phyloP scores from a whole-genome alignment of 768 basidiomycete species.

The Clitopilus passeckerianus region DNA sequence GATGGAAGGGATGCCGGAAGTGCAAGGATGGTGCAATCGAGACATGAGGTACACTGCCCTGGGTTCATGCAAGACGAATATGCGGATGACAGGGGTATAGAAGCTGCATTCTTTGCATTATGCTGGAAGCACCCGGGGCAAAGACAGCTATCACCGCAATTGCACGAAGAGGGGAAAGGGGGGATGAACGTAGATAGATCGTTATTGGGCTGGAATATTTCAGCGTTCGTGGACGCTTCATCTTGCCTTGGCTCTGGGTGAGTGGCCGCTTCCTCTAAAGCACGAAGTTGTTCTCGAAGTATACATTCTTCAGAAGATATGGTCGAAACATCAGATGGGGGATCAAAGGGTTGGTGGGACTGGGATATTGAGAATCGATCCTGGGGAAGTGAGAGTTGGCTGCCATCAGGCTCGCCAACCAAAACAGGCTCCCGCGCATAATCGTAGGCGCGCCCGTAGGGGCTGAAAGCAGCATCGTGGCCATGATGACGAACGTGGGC shows the following conservation, averaged over 20 bases:
- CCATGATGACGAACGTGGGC: conserved; percentile 38
- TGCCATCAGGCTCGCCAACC: conserved; percentile 11
- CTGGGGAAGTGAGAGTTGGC: conserved; percentile 15
- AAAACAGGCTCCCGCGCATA: conserved; percentile 24
- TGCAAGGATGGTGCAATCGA: conserved; percentile 60
- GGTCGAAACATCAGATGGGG: conserved; percentile 9
- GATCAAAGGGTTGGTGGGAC: not conserved
- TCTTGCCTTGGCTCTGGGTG: not conserved
- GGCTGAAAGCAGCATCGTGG: conserved; percentile 55
- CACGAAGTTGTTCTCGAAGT: conserved; percentile 18
- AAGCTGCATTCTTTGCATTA: conserved; percentile 23
- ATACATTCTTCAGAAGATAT: conserved; percentile 17
- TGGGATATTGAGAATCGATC: not conserved
- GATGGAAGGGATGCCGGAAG: conserved; percentile 37
- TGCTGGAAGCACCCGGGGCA: conserved; percentile 66
- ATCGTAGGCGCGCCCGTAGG: conserved; percentile 67
- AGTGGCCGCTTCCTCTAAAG: conserved; percentile 32
- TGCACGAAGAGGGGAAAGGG: conserved; percentile 46
- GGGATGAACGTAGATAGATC: not conserved
- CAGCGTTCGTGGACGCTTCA: not conserved
- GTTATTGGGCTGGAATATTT: not conserved
- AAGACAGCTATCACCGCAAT: conserved; percentile 57
- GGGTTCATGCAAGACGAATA: conserved; percentile 33
- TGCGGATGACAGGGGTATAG: conserved; percentile 25
- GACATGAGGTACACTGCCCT: conserved; percentile 37